These are phyloP conservation scores for Symbiodinium pilosum DNA, from an alignment of 73 alveolate genomes.

Conservation along the genomic window DNA sequence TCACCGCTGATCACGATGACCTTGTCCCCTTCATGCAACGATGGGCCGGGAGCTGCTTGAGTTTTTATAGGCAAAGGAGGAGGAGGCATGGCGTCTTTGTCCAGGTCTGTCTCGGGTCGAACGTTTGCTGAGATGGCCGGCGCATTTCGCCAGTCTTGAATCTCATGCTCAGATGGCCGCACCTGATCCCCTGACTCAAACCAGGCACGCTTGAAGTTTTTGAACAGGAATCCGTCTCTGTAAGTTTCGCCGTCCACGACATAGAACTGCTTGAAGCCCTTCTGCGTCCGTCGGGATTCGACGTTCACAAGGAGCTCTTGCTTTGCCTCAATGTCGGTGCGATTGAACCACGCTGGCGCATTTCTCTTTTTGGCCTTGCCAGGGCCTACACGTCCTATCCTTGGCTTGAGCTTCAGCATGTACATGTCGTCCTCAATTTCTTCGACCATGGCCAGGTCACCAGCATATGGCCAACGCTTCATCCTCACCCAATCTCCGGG, in stretches of 20 bases:
- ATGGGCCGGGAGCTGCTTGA: background rate
- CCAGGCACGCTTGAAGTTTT: slow-evolving; percentile 22
- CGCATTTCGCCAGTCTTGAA: slow-evolving; percentile 68
- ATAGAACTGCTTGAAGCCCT: slow-evolving; percentile 44
- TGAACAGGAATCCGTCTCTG: slow-evolving; percentile 67
- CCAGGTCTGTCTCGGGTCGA: slow-evolving; percentile 38
- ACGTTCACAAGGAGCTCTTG: slow-evolving; percentile 8
- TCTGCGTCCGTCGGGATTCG: slow-evolving; percentile 55
- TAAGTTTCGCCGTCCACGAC: slow-evolving; percentile 46
- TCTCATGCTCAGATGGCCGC: slow-evolving; percentile 64
- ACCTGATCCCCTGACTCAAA: slow-evolving; percentile 3
- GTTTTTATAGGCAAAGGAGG: slow-evolving; percentile 25
- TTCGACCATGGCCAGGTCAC: slow-evolving; percentile 85
- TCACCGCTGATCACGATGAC: slow-evolving; percentile 82
- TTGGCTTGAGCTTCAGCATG: slow-evolving; percentile 65
- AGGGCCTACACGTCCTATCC: background rate
- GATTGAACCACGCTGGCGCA: background rate
- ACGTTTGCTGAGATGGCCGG: slow-evolving; percentile 68
- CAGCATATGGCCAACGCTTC: slow-evolving; percentile 59
- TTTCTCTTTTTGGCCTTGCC: background rate
- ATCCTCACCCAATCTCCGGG: slow-evolving; percentile 86
- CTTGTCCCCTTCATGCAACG: slow-evolving; percentile 36
- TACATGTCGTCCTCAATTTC: slow-evolving; percentile 63
- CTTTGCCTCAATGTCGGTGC: background rate
- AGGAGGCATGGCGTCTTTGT: slow-evolving; percentile 54